Conservation (phyloP, 2,329 filamentous ascomycete species). For the Hypoxylon sp. region DNA sequence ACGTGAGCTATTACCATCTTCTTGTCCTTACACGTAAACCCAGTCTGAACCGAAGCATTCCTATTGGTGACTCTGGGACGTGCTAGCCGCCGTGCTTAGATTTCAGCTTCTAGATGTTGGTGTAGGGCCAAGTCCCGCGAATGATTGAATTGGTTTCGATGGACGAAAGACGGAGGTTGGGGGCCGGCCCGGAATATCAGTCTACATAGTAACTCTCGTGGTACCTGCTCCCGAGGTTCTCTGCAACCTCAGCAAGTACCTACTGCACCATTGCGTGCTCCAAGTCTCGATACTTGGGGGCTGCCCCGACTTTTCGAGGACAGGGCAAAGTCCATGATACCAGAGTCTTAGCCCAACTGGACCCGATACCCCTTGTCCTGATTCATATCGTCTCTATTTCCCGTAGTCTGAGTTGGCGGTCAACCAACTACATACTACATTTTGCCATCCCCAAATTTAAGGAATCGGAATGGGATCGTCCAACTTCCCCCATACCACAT, state of each 20-base stretch:
- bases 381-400: constrained; percentile 19
- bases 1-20: constrained; percentile 22
- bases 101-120: constrained; percentile 38
- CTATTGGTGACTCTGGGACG: constrained; percentile 13
- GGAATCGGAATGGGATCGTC: constrained; percentile 27
- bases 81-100: constrained; percentile 34
- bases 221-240: no score
- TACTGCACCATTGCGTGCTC: constrained; percentile 34
- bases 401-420: constrained; percentile 33
- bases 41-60: constrained; percentile 11
- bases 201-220: constrained; percentile 13
- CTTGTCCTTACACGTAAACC: constrained; percentile 13
- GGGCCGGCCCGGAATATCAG: constrained; percentile 28
- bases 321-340: constrained; percentile 27
- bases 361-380: constrained; percentile 31
- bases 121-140: constrained; percentile 32
- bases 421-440: constrained; percentile 23
- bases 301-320: constrained; percentile 25
- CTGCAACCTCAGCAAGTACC: constrained; percentile 16
- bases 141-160: constrained; percentile 11
- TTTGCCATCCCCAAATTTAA: constrained; percentile 21
- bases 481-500: constrained; percentile 24
- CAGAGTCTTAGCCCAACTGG: constrained; percentile 25
- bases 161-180: constrained; percentile 22
- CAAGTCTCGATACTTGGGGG: constrained; percentile 19